Evolutionary conservation across 176 grass and related monocot species (phyloP).

Genomic region (Rhynchospora tenuis): DNA sequence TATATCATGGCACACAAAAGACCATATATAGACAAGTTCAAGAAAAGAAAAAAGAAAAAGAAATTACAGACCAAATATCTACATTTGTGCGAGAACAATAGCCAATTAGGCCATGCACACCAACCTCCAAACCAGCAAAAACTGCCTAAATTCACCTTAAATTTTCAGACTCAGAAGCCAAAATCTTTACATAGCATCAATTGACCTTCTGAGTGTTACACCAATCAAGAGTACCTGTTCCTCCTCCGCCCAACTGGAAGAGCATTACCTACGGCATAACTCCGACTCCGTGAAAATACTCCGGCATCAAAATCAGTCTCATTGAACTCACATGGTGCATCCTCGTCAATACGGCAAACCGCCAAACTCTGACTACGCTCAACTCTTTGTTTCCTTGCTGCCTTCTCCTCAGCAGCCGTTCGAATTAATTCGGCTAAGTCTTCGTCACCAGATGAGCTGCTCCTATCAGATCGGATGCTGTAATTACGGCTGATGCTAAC

Average conservation of each 20-base stretch:
- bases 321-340: slow-evolving; percentile 39
- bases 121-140: not conserved
- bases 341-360: slow-evolving; percentile 70
- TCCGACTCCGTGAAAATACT: slow-evolving; percentile 35
- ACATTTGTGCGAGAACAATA: not conserved
- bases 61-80: not conserved
- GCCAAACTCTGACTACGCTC: slow-evolving; percentile 53
- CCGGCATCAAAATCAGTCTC: slow-evolving; percentile 12
- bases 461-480: not conserved
- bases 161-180: not conserved
- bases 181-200: not conserved
- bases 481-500: not conserved
- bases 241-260: not conserved
- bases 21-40: not conserved
- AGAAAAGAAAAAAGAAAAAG: not conserved
- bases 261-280: slow-evolving; percentile 20
- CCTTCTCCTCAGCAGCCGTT: slow-evolving; percentile 43
- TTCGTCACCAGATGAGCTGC: slow-evolving; percentile 27
- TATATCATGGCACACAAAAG: not conserved
- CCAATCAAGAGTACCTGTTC: not conserved
- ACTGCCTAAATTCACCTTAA: not conserved
- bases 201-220: not conserved
- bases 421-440: slow-evolving; percentile 67
- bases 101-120: not conserved
- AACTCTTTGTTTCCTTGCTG: not conserved